Conservation (phyloP, 2,329 filamentous ascomycete species). For the Diaporthe ilicicola region DNA sequence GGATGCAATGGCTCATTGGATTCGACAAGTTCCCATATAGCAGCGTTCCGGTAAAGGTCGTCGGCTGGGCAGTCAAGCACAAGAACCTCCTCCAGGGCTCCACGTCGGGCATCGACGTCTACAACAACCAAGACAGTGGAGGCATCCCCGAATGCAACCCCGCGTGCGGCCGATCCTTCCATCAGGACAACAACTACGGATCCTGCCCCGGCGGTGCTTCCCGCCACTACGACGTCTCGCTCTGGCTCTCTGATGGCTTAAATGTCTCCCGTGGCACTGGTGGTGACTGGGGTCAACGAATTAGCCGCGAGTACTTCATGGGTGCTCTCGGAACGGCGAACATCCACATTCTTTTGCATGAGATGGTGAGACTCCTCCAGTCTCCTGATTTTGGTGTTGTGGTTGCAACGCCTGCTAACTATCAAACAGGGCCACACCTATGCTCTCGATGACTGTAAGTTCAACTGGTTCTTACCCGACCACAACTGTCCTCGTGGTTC, state of each 20-base stretch:
- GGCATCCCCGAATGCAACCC: constrained; percentile 52
- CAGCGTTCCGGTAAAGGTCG: constrained; percentile 7
- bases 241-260: constrained; percentile 59
- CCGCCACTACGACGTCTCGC: constrained; percentile 53
- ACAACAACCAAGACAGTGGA: constrained; percentile 49
- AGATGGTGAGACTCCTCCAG: not conserved
- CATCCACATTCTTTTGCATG: constrained; percentile 48
- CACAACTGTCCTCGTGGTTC: not conserved
- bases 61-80: not conserved
- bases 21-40: constrained; percentile 11
- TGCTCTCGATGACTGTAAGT: constrained; percentile 16
- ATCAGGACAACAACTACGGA: constrained; percentile 52
- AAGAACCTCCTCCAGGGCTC: constrained; percentile 17
- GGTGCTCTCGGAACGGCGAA: constrained; percentile 45
- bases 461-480: rapidly evolving
- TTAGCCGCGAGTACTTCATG: constrained; percentile 55
- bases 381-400: not conserved
- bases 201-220: constrained; percentile 48
- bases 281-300: constrained; percentile 57
- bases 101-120: constrained; percentile 46
- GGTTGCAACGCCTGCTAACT: not conserved
- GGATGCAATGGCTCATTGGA: constrained; percentile 12
- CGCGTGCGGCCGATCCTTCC: constrained; percentile 54
- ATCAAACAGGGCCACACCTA: not conserved
- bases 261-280: constrained; percentile 52